Conservation (phyloP, 2,329 filamentous ascomycete genomes). For the Penicillium sclerotiorum region DNA sequence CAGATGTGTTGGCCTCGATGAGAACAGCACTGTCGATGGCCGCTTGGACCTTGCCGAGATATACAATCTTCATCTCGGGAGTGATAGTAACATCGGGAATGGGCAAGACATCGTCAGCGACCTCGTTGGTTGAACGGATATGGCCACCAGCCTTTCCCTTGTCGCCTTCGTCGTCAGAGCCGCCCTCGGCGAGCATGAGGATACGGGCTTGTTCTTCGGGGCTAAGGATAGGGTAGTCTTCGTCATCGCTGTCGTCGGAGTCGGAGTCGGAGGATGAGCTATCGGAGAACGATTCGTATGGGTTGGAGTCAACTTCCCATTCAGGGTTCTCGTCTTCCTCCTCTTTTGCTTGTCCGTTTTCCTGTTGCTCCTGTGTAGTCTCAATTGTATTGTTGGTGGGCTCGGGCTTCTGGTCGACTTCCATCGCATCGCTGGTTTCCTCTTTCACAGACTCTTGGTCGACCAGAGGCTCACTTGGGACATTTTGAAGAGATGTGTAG, state of each 20-base stretch:
- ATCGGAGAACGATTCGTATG: slow-evolving; percentile 66
- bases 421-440: slow-evolving; percentile 27
- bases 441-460: slow-evolving; percentile 1
- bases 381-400: slow-evolving; percentile 6
- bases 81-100: slow-evolving; percentile 81
- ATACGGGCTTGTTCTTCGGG: slow-evolving; percentile 82
- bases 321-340: slow-evolving; percentile 65
- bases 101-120: slow-evolving; percentile 62
- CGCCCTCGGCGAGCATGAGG: slow-evolving; percentile 79
- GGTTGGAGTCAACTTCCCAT: slow-evolving; percentile 82
- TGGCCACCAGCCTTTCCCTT: slow-evolving; percentile 51
- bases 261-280: slow-evolving; percentile 66
- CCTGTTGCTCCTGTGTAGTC: slow-evolving; percentile 1
- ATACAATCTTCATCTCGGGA: slow-evolving; percentile 72
- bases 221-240: slow-evolving; percentile 71
- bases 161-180: slow-evolving; percentile 75
- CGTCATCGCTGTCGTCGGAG: slow-evolving; percentile 58
- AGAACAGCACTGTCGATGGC: slow-evolving; percentile 78
- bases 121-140: slow-evolving; percentile 82
- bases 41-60: slow-evolving; percentile 73
- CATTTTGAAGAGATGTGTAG: neutral
- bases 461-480: neutral
- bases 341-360: slow-evolving; percentile 25
- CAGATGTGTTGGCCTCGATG: slow-evolving; percentile 75
- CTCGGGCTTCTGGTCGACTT: slow-evolving; percentile 26